Percentiles rank a stretch among this genome's conserved stretches.
Conservation (phyloP, 2,329 filamentous ascomycete genomes). For the Westerdykella ornata region DNA sequence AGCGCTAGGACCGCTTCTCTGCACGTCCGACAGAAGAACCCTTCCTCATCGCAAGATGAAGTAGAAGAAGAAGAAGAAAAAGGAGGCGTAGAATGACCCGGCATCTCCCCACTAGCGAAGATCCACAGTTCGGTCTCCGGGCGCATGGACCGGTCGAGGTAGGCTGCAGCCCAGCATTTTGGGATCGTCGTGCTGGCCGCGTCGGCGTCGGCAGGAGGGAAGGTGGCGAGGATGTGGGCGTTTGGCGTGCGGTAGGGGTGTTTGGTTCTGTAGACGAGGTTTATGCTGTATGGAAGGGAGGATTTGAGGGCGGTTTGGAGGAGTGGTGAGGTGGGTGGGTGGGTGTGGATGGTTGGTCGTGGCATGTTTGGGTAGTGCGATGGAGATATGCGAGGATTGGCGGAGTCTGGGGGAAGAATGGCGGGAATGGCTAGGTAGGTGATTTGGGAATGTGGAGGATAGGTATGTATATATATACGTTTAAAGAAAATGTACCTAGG, state of each 20-base stretch:
- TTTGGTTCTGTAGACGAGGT: slow-evolving; percentile 57
- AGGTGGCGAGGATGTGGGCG: slow-evolving; percentile 33
- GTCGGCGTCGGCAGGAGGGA: slow-evolving; percentile 23
- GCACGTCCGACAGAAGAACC: no score
- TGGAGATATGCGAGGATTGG: no score
- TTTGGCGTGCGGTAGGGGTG: slow-evolving; percentile 44
- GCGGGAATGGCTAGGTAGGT: no score
- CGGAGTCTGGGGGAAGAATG: no score
- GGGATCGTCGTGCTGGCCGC: slow-evolving; percentile 14
- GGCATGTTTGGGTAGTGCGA: background rate
- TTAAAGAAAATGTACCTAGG: no score
- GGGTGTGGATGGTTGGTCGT: slow-evolving; percentile 11
- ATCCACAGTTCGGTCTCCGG: slow-evolving; percentile 62
- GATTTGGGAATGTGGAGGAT: no score
- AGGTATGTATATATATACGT: no score
- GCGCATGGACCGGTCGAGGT: slow-evolving; percentile 53
- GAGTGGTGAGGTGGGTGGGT: slow-evolving; percentile 40
- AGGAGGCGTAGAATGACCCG: slow-evolving; percentile 9
- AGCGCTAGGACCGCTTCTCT: slow-evolving; percentile 24
- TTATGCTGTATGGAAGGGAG: slow-evolving; percentile 54
- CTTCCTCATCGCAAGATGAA: no score
- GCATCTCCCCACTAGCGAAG: slow-evolving; percentile 40
- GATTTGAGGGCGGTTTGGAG: slow-evolving; percentile 46
- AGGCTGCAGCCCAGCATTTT: slow-evolving; percentile 51
- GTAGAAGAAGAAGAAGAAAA: slow-evolving; percentile 21